phyloP scores from a whole-genome alignment of 495 filamentous ascomycete species.

The Xylaria cubensis region DNA sequence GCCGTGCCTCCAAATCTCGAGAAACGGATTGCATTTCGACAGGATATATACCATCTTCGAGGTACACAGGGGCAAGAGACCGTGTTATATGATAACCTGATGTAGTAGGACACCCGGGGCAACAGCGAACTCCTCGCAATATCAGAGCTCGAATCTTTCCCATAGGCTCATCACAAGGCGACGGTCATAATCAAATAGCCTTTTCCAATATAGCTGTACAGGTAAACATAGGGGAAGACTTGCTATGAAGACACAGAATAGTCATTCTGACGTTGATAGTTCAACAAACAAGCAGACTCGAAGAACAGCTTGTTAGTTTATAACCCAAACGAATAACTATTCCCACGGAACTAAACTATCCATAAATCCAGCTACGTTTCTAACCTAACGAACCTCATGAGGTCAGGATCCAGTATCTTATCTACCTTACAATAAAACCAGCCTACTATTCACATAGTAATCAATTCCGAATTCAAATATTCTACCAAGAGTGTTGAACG shows the following conservation, averaged over 20 bases:
- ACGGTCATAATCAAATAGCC: not conserved
- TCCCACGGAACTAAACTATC: not conserved
- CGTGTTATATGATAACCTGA: not conserved
- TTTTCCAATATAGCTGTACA: not conserved
- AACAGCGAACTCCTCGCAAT: not conserved
- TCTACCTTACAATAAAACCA: not conserved
- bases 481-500: not conserved
- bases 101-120: not conserved
- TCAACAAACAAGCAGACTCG: not conserved
- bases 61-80: not conserved
- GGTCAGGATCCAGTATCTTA: not conserved
- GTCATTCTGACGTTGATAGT: not conserved
- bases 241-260: not conserved
- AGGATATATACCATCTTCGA: not conserved
- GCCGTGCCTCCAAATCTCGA: not conserved
- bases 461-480: not conserved
- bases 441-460: not conserved
- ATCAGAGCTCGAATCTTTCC: not conserved
- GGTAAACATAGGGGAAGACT: not conserved
- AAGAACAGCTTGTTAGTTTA: not conserved
- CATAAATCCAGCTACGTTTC: not conserved
- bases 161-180: not conserved
- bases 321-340: not conserved
- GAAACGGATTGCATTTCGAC: not conserved
- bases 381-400: not conserved